These are phyloP conservation scores for Catenaria anguillulae DNA, from an alignment of 371 early-diverging fungal genomes.

Conservation along the genomic window DNA sequence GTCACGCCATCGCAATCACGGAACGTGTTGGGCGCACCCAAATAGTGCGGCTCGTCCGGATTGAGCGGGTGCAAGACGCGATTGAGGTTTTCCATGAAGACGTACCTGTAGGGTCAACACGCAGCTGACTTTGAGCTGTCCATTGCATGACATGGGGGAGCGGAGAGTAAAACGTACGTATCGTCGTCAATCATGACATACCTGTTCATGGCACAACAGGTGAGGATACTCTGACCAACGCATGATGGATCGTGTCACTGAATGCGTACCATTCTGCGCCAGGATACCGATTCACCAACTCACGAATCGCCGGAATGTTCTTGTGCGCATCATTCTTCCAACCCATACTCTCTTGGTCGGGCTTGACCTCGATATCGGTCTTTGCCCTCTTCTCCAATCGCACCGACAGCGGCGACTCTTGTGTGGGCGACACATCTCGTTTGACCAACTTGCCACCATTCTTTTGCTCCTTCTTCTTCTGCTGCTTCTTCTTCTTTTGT, in stretches of 20 bases:
- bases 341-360: conserved; percentile 16
- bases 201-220: no score
- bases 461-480: neutral
- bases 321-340: conserved; percentile 36
- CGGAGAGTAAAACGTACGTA: conserved; percentile 18
- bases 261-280: conserved; percentile 32
- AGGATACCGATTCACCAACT: conserved; percentile 21
- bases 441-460: no score
- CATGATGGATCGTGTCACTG: no score
- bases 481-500: neutral
- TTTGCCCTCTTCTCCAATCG: neutral
- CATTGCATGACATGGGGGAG: no score
- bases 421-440: neutral
- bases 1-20: conserved; percentile 24
- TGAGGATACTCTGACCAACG: no score
- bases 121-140: no score
- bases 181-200: conserved; percentile 39
- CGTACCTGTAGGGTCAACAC: no score
- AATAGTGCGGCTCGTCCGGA: conserved; percentile 18
- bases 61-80: conserved; percentile 14
- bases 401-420: neutral
- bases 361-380: neutral
- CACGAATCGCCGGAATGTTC: conserved; percentile 32
- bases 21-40: conserved; percentile 26
- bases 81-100: conserved; percentile 24